Conservation (phyloP, 257 asterid genomes). For the Mitragyna speciosa region DNA sequence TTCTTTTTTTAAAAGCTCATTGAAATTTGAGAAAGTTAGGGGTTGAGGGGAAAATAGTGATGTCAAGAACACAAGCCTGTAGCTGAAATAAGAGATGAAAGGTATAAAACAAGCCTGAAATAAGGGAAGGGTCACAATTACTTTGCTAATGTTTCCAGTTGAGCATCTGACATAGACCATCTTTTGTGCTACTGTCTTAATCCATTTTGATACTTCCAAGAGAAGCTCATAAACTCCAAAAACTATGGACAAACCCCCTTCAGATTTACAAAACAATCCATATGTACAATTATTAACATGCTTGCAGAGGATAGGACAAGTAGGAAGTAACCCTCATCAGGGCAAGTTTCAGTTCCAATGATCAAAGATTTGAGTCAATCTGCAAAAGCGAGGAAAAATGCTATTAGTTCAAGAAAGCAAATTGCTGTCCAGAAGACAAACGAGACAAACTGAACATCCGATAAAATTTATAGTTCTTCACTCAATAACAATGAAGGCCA, state of each 20-base stretch:
- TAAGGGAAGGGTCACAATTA: neutral
- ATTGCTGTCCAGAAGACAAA: too few species aligned
- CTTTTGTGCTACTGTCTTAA: neutral
- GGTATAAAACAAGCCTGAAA: too few species aligned
- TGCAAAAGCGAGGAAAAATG: conserved; percentile 10
- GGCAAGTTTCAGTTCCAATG: neutral
- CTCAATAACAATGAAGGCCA: neutral
- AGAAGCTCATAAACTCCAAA: conserved; percentile 5
- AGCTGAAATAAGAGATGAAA: neutral
- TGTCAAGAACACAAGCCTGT: neutral
- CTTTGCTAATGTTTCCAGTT: neutral
- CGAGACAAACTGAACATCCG: neutral
- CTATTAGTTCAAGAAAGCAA: neutral
- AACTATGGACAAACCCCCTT: conserved; percentile 21
- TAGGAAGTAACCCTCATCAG: neutral
- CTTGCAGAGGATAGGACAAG: conserved; percentile 10
- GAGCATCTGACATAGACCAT: neutral
- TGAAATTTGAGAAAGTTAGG: neutral
- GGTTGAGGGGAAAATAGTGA: neutral
- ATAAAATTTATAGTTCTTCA: neutral
- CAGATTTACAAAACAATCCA: conserved; percentile 31
- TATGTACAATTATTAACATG: conserved; percentile 17
- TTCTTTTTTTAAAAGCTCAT: neutral
- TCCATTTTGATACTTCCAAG: neutral
- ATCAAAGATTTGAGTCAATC: conserved; percentile 5